Base-by-base conservation (phyloP, 2,329 filamentous ascomycete species). In the Aspergillus felis region DNA sequence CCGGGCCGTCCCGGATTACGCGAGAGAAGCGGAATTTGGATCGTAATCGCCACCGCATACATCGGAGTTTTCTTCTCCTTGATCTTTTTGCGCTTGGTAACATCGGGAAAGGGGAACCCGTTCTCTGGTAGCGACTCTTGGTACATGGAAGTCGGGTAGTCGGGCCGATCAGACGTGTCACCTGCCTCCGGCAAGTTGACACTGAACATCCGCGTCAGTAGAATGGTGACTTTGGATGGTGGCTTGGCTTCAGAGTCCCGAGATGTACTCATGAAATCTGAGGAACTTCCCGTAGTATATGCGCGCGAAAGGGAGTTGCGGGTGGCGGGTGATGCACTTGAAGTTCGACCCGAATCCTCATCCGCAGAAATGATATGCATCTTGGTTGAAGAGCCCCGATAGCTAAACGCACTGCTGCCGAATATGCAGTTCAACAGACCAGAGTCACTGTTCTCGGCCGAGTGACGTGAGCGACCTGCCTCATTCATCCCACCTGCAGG, bases 201-300 rank as follows among this genome's bases (percentile, higher is more conserved):
- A n/a, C 81, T 81, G 66, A 86, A 86, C 73, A 84, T 81, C 56
- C 82, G 77, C 5, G 83, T 85, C 55, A 85, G 77, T 51, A 85
- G 75, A 27, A 86, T 77, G 22, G 82, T 84, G 2, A 80, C 75
- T 71, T 79, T 74, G 61, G 77, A 65, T 57, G 79, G 64, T 59
- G 73, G 69, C 72, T 78, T 71, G 61, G 72, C 54, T 20, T 76
- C 71, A 25, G 56, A 63, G 44, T 52, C 65, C 53, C 68, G 64
- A 35, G 64, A 57, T 51, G 60, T 41, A 44, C 62, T 57, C 50
- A 64, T 61, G 42, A 64, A 60, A 6, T 73, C 74, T 28, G 69
- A 62, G 28, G 71, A 57, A 38, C 71, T 68, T 25, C 74, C 73
- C 32, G 72, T 74, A 1, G 75, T 76, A 56, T 75, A 71, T 3